phyloP scores from a whole-genome alignment of 148 eudicot species.

The Rhododendron ovatum region DNA sequence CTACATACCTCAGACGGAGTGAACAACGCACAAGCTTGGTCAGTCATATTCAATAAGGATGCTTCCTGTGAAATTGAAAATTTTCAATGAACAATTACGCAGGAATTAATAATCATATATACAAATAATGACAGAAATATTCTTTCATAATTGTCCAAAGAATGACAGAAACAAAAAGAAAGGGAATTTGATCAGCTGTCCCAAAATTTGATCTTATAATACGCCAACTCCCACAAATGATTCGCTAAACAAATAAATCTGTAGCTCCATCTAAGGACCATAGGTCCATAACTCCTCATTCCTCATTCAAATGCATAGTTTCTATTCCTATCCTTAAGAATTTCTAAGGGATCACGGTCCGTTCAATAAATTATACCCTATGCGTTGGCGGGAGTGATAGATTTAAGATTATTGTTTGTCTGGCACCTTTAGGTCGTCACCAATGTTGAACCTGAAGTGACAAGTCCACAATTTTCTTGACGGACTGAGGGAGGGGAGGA shows the following conservation, averaged over 20 bases:
- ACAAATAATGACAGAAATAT: background rate
- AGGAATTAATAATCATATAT: background rate
- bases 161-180: background rate
- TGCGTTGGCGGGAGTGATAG: background rate
- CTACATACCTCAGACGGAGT: constrained; percentile 57
- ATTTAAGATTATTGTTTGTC: background rate
- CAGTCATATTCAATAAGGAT: constrained; percentile 65
- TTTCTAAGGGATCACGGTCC: background rate
- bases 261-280: background rate
- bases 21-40: constrained; percentile 90
- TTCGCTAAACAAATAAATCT: background rate
- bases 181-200: background rate
- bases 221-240: background rate
- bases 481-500: background rate
- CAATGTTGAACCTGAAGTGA: background rate
- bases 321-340: background rate
- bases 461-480: background rate
- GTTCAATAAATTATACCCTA: background rate
- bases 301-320: background rate
- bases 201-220: background rate
- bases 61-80: constrained; percentile 66
- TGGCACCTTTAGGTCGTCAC: background rate
- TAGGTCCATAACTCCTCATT: background rate
- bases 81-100: background rate
- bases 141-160: background rate